Base-by-base conservation (phyloP, 2,329 filamentous ascomycete species). In the Alternaria solani region DNA sequence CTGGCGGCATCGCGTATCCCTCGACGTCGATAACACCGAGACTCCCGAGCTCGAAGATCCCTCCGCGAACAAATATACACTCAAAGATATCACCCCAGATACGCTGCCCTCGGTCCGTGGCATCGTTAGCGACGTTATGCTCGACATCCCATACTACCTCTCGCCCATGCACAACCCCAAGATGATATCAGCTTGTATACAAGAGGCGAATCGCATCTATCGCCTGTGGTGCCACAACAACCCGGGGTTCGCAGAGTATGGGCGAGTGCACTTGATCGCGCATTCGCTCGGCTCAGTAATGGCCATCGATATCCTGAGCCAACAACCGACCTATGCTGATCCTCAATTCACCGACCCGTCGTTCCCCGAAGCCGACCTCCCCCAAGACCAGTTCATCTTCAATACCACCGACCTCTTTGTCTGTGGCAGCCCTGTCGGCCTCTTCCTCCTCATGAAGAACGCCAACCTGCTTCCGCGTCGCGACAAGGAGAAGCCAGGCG, bases 101-200 rank as follows among this genome's bases (percentile, higher is more conserved):
- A 95, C 92, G 0, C 92, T 99, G 30, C 94, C 94, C 0, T 93
- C 92, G 1, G 91, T 99, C 8, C 89, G 95, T 46, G 92, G 91
- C 73, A 88, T 99, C 75, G 96, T 99, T 62, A 96, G 92, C 42
- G 95, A 99, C 76, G 93, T 99, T 69, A 97, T 99, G 93, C 90
- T 98, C 51, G 95, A 99, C 75, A 94, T 99, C 51, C 95, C 95
- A 0, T 98, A 97, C 75, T 99, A 98, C 80, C 89, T 99, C 80
- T 98, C 94, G 0, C 91, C 96, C 60, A 73, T 78, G 57, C 94
- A 98, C 79, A 97, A 98, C 72, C 87, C 90, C 4, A 97, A 93
- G 78, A 98, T 99, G 94, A 91, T 97, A 51, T 86, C 89, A 43
- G 94, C 95, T 1, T 89, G 97, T 48, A 89, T 96, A 41, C 86